Evolutionary conservation across 1,284 basidiomycete species (phyloP).

Genomic region (Ustilago bromivora): DNA sequence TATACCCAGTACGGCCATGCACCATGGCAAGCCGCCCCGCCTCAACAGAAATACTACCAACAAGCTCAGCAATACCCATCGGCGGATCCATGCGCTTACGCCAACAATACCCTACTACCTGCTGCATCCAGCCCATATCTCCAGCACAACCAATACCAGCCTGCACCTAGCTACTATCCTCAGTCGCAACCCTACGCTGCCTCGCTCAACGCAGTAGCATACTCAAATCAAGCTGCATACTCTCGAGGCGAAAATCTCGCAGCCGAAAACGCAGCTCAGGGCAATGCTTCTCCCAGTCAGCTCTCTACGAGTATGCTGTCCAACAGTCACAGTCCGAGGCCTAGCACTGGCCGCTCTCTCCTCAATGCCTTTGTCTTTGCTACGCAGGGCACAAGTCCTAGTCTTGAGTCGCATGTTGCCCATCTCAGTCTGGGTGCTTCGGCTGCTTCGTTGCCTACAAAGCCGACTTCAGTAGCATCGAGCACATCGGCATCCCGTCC

Average conservation of each 20-base stretch:
- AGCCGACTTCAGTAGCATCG: constrained; percentile 1
- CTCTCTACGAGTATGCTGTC: constrained; percentile 16
- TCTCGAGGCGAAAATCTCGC: constrained; percentile 10
- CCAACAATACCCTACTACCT: constrained; percentile 1
- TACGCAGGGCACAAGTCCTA: constrained; percentile 9
- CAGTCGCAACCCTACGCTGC: constrained; percentile 8
- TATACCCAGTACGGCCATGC: constrained; percentile 14
- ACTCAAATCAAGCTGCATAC: constrained; percentile 9
- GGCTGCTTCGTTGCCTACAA: constrained; percentile 7
- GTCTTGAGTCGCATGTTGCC: constrained; percentile 27
- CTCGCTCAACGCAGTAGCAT: neutral
- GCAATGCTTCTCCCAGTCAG: constrained; percentile 11
- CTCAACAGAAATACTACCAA: constrained; percentile 22
- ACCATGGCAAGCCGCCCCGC: constrained; percentile 15
- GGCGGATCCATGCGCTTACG: constrained; percentile 16
- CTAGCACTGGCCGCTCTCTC: constrained; percentile 20
- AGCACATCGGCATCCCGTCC: neutral
- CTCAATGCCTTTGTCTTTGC: constrained; percentile 28
- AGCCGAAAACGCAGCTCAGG: constrained; percentile 2
- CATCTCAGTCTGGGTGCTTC: constrained; percentile 10
- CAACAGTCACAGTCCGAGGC: constrained; percentile 27
- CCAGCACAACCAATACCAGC: constrained; percentile 17
- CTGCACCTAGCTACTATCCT: neutral
- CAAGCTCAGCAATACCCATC: constrained; percentile 26
- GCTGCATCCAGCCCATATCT: constrained; percentile 11